Evolutionary conservation across 768 basidiomycete species (phyloP), one percentile per base, ranked within the genome.

Genomic region (Auriscalpium vulgare): DNA sequence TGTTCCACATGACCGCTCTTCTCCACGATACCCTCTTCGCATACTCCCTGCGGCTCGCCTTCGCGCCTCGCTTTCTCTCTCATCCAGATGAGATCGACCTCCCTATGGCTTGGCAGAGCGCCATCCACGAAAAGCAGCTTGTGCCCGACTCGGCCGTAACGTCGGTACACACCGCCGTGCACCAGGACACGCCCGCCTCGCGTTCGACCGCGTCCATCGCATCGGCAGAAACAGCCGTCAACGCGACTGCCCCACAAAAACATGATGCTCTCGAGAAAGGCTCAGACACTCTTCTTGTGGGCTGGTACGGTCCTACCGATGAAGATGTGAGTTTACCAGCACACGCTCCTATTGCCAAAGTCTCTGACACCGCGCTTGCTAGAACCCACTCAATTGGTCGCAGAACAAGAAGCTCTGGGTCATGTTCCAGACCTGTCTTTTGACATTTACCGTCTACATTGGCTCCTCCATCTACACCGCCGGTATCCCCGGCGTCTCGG

Each of bases 401-500:
- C 59, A 62, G 21, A 3, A 47, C 13, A 72, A 64, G 40, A 63
- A 66, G 45, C 55, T 62, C 34, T 68, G 70, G 50, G 68, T 71
- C 13, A 66, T 69, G 16, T 68, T 67, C 51, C 63, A 64, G 43
- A 68, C 71, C n/a, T 68, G 68, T 47, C 58, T 71, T 47, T 56
- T 72, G 49, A 71, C 70, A 1, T 67, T 71, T 54, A 61, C 64
- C 48, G 63, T 71, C 29, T 72, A 71, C 59, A 67, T 72, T 56
- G 71, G 70, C 51, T 68, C 70, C 10, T 66, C 67, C 16, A 70
- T 72, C 46, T 71, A 69, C 55, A 66, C 67, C 1, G 61, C 70
- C 14, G 66, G 66, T 7, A 67, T 69, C 17, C 62, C 65, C 2
- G 62, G 56, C 8, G 50, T 72, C 16, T 51, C 67, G 38, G 19